Conservation (phyloP, 805 yeast species). For the Ogataea glucozyma region DNA sequence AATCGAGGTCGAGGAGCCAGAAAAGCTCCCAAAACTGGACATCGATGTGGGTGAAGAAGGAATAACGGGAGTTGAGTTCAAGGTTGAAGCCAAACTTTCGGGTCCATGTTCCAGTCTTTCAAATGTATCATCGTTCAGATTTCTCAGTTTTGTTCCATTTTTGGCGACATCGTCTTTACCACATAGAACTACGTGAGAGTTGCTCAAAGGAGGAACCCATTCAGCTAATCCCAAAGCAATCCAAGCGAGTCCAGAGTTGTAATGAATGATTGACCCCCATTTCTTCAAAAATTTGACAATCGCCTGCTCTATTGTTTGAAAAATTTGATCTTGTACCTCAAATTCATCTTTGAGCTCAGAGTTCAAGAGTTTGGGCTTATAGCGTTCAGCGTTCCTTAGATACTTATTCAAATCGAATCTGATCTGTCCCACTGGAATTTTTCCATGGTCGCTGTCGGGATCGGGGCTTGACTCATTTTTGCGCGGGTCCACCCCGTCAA, state of each 20-base stretch:
- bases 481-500: slow-evolving; percentile 19
- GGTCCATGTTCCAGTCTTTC: slow-evolving; percentile 29
- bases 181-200: slow-evolving; percentile 53
- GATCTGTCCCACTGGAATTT: slow-evolving; percentile 40
- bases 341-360: slow-evolving; percentile 37
- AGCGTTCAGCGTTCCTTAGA: slow-evolving; percentile 46
- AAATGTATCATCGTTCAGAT: slow-evolving; percentile 35
- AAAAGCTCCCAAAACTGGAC: slow-evolving; percentile 27
- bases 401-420: slow-evolving; percentile 62
- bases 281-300: slow-evolving; percentile 64
- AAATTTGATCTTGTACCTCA: slow-evolving; percentile 52
- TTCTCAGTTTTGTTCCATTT: slow-evolving; percentile 38
- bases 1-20: slow-evolving; percentile 18
- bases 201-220: slow-evolving; percentile 73
- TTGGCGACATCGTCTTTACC: slow-evolving; percentile 50
- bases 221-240: slow-evolving; percentile 85
- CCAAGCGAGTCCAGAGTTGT: slow-evolving; percentile 85
- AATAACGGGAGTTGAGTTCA: slow-evolving; percentile 26
- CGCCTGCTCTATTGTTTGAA: slow-evolving; percentile 57
- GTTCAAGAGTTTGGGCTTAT: slow-evolving; percentile 32
- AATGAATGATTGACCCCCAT: slow-evolving; percentile 78
- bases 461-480: slow-evolving; percentile 19
- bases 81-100: slow-evolving; percentile 21
- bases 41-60: slow-evolving; percentile 30
- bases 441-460: slow-evolving; percentile 18